phyloP scores from a whole-genome alignment of 2,329 filamentous ascomycete genomes.

The Sclerotinia borealis region DNA sequence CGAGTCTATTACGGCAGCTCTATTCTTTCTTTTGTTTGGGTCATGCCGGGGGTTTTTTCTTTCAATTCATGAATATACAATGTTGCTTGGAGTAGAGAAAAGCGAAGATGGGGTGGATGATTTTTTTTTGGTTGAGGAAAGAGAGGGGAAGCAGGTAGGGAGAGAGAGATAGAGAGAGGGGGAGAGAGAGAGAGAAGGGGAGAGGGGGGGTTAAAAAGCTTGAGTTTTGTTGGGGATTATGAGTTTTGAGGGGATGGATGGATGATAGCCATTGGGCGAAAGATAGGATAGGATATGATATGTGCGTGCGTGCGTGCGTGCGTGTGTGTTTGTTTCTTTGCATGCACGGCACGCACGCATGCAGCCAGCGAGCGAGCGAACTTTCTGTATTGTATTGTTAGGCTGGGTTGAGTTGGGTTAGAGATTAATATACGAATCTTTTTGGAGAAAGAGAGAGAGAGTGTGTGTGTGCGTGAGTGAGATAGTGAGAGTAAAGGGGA shows the following conservation, averaged over 20 bases:
- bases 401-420: no score
- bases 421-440: no score
- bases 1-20: no score
- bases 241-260: background rate
- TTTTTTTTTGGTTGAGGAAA: no score
- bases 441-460: no score
- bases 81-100: background rate
- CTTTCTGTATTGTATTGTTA: background rate
- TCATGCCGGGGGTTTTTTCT: no score
- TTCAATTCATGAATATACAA: constrained; percentile 5
- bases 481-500: no score
- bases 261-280: background rate
- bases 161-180: background rate
- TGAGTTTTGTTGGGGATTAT: no score
- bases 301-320: background rate
- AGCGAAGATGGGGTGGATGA: background rate
- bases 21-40: no score
- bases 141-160: background rate
- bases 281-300: background rate
- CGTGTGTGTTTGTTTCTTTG: background rate
- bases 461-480: no score
- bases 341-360: no score
- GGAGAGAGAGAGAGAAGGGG: background rate
- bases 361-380: background rate
- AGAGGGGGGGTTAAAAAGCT: background rate